Evolutionary conservation across 495 filamentous ascomycete species (phyloP), one percentile per base, ranked within the genome.

Genomic region (Aspergillus biplanus): DNA sequence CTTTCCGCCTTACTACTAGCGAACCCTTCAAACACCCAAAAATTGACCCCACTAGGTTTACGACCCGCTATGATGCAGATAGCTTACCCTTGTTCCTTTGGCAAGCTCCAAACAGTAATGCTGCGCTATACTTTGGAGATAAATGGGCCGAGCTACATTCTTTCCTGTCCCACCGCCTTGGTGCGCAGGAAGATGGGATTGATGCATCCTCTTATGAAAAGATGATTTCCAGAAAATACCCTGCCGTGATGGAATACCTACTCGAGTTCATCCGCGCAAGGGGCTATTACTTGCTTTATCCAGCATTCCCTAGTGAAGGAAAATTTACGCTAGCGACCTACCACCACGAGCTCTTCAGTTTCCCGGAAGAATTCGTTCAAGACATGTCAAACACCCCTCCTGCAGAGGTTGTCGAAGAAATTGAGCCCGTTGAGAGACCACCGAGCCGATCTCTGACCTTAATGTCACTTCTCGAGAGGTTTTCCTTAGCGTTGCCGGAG

Each of bases 101-200:
- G 89, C 89, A 96, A 75, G 85, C 89, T 44, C 92, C 92, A 18
- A 89, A 87, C 69, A 89, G 87, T 68, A 89, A 92, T 66, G 92
- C 92, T 2, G 85, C 87, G 11, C 80, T 97, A 15, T 91, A 90
- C 71, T 89, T 92, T 56, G 92, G 92, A 27, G 86, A 92, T 37
- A 91, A 89, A 70, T 97, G 92, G 92, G 76, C 82, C 16, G 90
- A 93, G 63, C 81, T 96, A 15, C 90, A 97, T 69, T 82, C 84
- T 15, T 91, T 94, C 54, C 82, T 93, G 4, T 83, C 85, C 7
- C 76, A 80, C 18, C 78, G 85, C 3, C 67, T 92, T 16, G 73
- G 80, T 15, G 59, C 74, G 12, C 86, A 87, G 57, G 70, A 80
- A 9, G 73, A 85, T 42, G 55, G 73, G 21, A 27, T 64, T 39